Evolutionary conservation across 106 monocot genomes (phyloP), one percentile per base, ranked within the genome.

Genomic region (Apostasia ramifera): DNA sequence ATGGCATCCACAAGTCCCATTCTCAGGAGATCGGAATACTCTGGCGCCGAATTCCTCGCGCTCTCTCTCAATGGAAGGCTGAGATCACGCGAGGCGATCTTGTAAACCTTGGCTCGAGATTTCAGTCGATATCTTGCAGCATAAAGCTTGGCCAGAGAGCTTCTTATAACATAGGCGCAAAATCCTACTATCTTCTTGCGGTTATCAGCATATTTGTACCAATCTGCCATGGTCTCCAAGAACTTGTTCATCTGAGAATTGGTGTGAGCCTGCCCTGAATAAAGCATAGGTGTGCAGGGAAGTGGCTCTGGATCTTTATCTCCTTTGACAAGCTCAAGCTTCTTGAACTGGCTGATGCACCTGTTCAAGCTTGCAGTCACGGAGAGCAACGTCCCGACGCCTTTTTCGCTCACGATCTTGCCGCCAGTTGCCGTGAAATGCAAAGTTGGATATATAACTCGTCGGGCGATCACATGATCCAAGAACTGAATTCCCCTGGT

Each of bases 231-330:
- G 50, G 97, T 92, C 59, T 97, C 97, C 44, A 97, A 80, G 66
- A 97, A 85, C 77, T 92, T 97, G 77, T 97, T 97, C 97, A 97
- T 92, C 77, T 97, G 92, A 26, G 92, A 72, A 73, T 97, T 97
- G 6, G 97, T 92, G 71, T 97, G 97, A 12, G 97, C 97, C 56
- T 97, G 92, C 1, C 92, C 92, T 8, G 97, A 80, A 68, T 97
- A 97, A 58, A 97, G 87, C 97, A 97, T 92, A 43, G 97, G 86
- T 1, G 60, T 72, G 73, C 97, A 97, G 11, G 97, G 97, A 66
- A 97, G 70, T 8, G 97, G 97, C 61, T 89, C 97, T 6, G 97
- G 97, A 60, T 97, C 92, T 39, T 74, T 86, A 15, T 97, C 97
- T 44, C 97, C 97, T 69, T 92, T 97, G 48, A 97, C 82, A 37